A percentile compares a stretch with the other conserved stretches of the same genome.
These are phyloP conservation scores for Aspergillus costaricaensis DNA, from an alignment of 2,329 filamentous ascomycete genomes.

Conservation along the genomic window DNA sequence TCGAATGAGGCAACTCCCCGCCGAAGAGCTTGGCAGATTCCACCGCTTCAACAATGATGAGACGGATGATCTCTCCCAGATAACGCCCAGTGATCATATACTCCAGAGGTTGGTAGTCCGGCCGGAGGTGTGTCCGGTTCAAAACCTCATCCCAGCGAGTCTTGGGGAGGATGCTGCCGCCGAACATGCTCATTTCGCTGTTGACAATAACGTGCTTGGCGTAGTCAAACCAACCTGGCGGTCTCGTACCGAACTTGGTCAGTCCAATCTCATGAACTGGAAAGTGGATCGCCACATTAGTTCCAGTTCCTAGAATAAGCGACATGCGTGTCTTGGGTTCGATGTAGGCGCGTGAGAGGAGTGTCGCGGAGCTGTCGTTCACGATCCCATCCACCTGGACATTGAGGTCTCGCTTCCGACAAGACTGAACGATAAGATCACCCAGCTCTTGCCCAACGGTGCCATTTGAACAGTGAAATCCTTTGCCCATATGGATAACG, in stretches of 20 bases:
- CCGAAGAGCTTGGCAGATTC: conserved; percentile 57
- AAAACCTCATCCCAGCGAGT: conserved; percentile 64
- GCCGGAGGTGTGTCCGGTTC: conserved; percentile 58
- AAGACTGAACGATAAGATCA: conserved; percentile 61
- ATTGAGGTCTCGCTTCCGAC: conserved; percentile 55
- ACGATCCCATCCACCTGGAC: conserved; percentile 64
- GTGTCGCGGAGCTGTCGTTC: conserved; percentile 63
- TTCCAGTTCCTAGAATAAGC: conserved; percentile 65
- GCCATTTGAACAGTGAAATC: conserved; percentile 61
- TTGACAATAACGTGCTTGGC: conserved; percentile 66
- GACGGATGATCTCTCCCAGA: conserved; percentile 63
- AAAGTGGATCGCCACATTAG: conserved; percentile 65
- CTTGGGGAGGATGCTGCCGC: conserved; percentile 56
- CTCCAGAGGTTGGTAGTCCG: conserved; percentile 67
- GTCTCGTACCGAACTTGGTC: conserved; percentile 59
- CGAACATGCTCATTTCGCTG: conserved; percentile 68
- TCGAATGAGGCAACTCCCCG: conserved; percentile 57
- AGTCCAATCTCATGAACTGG: conserved; percentile 56
- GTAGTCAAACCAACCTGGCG: conserved; percentile 56
- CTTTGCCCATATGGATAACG: conserved; percentile 66
- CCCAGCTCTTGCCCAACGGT: conserved; percentile 62
- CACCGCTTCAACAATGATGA: conserved; percentile 63
- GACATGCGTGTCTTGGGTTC: conserved; percentile 63
- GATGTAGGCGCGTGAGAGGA: conserved; percentile 64
- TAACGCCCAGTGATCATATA: conserved; percentile 66